Base-by-base conservation (phyloP, 805 yeast species). In the Lipomyces chichibuensis region DNA sequence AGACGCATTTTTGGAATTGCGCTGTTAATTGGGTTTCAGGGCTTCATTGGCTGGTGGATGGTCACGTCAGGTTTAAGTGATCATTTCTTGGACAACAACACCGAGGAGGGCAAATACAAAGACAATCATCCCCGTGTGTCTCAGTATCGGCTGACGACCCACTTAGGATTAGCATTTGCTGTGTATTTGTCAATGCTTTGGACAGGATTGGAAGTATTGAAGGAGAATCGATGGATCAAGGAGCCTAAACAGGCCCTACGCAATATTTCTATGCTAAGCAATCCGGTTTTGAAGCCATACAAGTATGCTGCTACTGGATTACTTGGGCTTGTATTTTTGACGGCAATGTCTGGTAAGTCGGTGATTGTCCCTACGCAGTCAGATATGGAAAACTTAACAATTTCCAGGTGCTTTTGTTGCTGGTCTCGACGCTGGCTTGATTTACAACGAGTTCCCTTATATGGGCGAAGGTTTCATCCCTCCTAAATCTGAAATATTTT, bases 31-130 rank as follows among this genome's bases (percentile, higher is more conserved):
- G 99, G 97, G 11, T 80, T 95, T 59, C 99, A 95, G 81, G 99
- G 99, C 62, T 90, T 88, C 62, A 89, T 95, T 72, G 99, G 99
- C 39, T 95, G 99, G 99, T 95, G 99, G 99, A 95, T 95, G 99
- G 99, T 95, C 62, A 87, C 90, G 74, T 91, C 97, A 9, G 99
- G 99, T 37, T 83, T 95, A 64, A 96, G 92, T 76, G 89, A 89
- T 74, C 84, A 88, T 56, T 89, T 89, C 75, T 81, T 95, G 59
- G 84, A 84, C 27, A 92, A 89, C 71, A 85, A 97, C 76, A 89
- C 85, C 57, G 87, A 97, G 0, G 65, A 65, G 7, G 73, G 71
- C 20, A 65, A 66, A 52, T 59, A 60, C 61, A 62, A 60, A 39
- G 70, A 69, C 37, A 67, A 60, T 13, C 96, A 94, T 76, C 99